Evolutionary conservation across 257 asterid genomes (phyloP), one percentile per base, ranked within the genome.

Genomic region (Anisodus acutangulus): DNA sequence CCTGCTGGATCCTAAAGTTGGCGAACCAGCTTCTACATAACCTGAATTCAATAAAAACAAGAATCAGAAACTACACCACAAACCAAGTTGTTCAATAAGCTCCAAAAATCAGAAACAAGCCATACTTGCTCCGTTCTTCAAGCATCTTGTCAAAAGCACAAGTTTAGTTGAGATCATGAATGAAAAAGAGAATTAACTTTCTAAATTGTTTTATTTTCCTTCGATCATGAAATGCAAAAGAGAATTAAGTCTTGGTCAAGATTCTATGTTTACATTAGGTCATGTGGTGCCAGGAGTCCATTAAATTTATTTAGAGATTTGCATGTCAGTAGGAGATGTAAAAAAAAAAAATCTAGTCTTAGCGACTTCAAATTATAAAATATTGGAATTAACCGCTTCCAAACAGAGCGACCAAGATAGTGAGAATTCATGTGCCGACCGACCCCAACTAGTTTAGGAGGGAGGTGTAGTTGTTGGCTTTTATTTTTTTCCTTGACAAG

Each of bases 1-100:
- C 90, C 99, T 91, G 85, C 97, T 90, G 57, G 98, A 86, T 76
- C 95, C 98, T 72, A 91, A 80, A 82, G 98, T 92, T 72, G 99
- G 99, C 47, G 99, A 97, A 86, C 95, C 90, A 81, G 90, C 89
- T 81, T 93, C 99, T 84, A 87, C 91, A 88, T 90, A 89, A 79
- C 97, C 98, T 95, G 90, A 81, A 83, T 19, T 81, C 87, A 85
- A 67, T 47, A 85, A 39, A 70, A 67, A 82, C 90, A 88, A 72
- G 80, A 86, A 74, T 87, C 78, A 88, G 81, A 85, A 81, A 43
- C 47, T 66, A 80, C 58, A 60, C 26, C 74, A 83, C 47, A 60
- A 82, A 58, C 45, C 26, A 39, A 31, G 47, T 35, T 35, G 53
- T 49, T 80, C 58, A 68, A 41, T 16, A 57, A 53, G 17, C 31